phyloP scores from a whole-genome alignment of 1,284 basidiomycete species.

The Athelia sp. region DNA sequence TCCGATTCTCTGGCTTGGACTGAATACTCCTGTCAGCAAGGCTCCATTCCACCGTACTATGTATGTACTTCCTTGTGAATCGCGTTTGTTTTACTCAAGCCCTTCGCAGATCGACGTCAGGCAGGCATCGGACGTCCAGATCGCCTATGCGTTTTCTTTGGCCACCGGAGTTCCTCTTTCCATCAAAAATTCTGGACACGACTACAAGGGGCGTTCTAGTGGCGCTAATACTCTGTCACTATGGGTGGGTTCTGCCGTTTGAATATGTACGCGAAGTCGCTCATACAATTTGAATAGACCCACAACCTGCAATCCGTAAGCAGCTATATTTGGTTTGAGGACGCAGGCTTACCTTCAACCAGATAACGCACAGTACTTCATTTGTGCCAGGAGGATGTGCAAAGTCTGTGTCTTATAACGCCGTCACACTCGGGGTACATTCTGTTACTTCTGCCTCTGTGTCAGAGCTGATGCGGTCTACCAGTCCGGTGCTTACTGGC shows the following conservation, averaged over 20 bases:
- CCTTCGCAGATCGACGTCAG: constrained; percentile 24
- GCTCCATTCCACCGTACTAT: constrained; percentile 25
- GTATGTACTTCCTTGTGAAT: constrained; percentile 12
- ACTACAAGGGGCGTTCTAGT: constrained; percentile 34
- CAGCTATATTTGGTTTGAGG: not conserved
- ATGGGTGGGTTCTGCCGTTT: constrained; percentile 22
- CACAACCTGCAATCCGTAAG: constrained; percentile 21
- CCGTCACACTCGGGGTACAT: constrained; percentile 22
- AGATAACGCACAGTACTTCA: constrained; percentile 15
- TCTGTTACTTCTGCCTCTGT: not conserved
- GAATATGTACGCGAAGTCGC: not conserved
- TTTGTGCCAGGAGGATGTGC: constrained; percentile 21
- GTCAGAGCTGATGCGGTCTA: not conserved
- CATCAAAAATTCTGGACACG: constrained; percentile 38
- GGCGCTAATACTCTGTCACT: constrained; percentile 23
- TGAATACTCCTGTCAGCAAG: constrained; percentile 18
- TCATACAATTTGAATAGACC: constrained; percentile 8
- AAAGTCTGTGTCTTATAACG: constrained; percentile 12
- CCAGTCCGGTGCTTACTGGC: constrained; percentile 21
- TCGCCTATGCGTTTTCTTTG: constrained; percentile 26
- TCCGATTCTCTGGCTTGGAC: constrained; percentile 19
- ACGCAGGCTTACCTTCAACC: not conserved
- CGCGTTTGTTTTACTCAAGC: not conserved
- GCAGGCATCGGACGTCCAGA: constrained; percentile 23
- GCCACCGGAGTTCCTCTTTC: constrained; percentile 27